A percentile compares a stretch with the other conserved stretches of the same genome.
Conservation (phyloP, 305 asterid genomes). For the Solanum chacoense region DNA sequence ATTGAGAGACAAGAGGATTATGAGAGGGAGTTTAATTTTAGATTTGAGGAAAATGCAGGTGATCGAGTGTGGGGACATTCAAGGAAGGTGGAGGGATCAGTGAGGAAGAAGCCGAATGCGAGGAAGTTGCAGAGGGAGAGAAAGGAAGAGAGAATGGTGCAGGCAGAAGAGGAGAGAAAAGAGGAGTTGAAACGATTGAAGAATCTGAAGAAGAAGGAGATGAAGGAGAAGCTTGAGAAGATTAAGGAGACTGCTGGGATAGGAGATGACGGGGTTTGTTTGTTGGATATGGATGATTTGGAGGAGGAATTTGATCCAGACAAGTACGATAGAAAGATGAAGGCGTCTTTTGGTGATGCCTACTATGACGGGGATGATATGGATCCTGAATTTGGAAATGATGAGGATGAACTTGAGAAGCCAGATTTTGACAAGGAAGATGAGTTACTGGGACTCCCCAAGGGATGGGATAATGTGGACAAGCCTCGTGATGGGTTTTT, state of each 20-base stretch:
- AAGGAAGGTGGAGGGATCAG: conserved; percentile 73
- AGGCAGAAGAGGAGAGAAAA: conserved; percentile 52
- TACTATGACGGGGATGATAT: conserved; percentile 62
- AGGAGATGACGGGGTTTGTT: conserved; percentile 29
- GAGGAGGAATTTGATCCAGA: conserved; percentile 74
- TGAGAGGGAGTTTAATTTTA: conserved; percentile 63
- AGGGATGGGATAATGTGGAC: conserved; percentile 54
- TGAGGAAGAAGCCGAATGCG: conserved; percentile 62
- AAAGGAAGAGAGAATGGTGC: conserved; percentile 66
- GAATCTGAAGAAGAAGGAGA: conserved; percentile 80
- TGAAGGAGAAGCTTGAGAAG: conserved; percentile 67
- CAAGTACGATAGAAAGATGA: conserved; percentile 76
- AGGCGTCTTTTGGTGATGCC: conserved; percentile 40
- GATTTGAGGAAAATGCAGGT: conserved; percentile 81
- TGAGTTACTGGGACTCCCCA: conserved; percentile 67
- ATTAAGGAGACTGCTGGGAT: conserved; percentile 74
- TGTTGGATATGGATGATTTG: conserved; percentile 61
- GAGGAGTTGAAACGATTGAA: conserved; percentile 83
- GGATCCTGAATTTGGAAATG: conserved; percentile 57
- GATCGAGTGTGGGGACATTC: conserved; percentile 79
- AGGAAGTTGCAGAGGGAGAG: conserved; percentile 82
- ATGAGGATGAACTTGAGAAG: conserved; percentile 38
- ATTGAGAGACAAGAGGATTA: conserved; percentile 79
- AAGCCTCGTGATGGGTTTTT: conserved; percentile 35
- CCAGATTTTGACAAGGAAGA: conserved; percentile 83